Evolutionary conservation across 2,329 filamentous ascomycete genomes (phyloP).

Genomic region (Furcasterigmium furcatum): DNA sequence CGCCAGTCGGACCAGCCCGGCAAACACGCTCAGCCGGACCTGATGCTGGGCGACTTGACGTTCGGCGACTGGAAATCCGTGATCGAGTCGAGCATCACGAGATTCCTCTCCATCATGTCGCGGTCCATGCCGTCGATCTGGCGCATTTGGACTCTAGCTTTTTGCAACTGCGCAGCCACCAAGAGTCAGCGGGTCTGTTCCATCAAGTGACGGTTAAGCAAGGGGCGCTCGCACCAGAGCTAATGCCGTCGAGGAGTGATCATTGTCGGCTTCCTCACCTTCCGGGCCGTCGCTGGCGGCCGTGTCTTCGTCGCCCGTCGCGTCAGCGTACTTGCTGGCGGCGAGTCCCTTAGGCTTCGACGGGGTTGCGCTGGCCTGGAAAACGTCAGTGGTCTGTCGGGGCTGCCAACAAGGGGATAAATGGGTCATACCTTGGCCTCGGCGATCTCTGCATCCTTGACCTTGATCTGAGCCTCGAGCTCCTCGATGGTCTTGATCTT

Average conservation of each 20-base stretch:
- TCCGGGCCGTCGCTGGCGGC: constrained; percentile 32
- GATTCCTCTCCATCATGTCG: constrained; percentile 53
- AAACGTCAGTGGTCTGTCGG: constrained; percentile 1
- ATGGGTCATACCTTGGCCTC: constrained; percentile 52
- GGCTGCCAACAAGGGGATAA: background rate
- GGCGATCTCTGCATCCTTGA: constrained; percentile 61
- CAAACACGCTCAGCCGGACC: background rate
- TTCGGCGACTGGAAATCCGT: constrained; percentile 13
- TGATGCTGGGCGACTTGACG: background rate
- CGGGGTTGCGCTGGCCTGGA: constrained; percentile 39
- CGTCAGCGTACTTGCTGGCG: constrained; percentile 50
- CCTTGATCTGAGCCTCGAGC: constrained; percentile 53
- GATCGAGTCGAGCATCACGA: constrained; percentile 24
- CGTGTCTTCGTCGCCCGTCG: constrained; percentile 28
- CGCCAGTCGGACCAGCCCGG: too few relatives aligned
- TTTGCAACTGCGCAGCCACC: constrained; percentile 12
- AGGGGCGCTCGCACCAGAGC: constrained; percentile 61
- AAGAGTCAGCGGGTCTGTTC: constrained; percentile 16
- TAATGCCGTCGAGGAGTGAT: constrained; percentile 62
- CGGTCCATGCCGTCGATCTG: constrained; percentile 52
- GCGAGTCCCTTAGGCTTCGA: constrained; percentile 47
- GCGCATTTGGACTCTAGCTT: constrained; percentile 35
- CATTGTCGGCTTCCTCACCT: constrained; percentile 52
- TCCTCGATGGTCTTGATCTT: constrained; percentile 44
- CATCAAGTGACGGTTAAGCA: constrained; percentile 34